Conservation (phyloP, 2,329 filamentous ascomycete genomes). For the Fusarium verrucosum region DNA sequence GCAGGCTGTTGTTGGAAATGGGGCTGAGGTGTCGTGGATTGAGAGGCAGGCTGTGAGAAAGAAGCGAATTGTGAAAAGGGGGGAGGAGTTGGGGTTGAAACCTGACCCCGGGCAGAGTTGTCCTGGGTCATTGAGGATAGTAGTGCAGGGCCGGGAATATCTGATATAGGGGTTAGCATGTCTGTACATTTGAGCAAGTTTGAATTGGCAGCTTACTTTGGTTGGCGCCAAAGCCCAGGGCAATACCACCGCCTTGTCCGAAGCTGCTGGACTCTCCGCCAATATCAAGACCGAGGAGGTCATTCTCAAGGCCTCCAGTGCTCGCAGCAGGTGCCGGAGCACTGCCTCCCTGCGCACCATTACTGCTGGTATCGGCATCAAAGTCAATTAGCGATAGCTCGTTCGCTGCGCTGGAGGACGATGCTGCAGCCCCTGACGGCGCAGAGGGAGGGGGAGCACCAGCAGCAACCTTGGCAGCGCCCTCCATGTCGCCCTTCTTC, state of each 20-base stretch:
- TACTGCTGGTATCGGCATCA: slow-evolving; percentile 67
- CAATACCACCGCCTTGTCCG: slow-evolving; percentile 81
- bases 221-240: slow-evolving; percentile 79
- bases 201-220: slow-evolving; percentile 61
- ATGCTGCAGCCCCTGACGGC: slow-evolving; percentile 71
- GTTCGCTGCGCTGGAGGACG: slow-evolving; percentile 56
- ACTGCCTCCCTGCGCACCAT: slow-evolving; percentile 49
- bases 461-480: slow-evolving; percentile 81
- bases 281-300: slow-evolving; percentile 88
- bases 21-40: slow-evolving; percentile 64
- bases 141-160: slow-evolving; percentile 70
- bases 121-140: slow-evolving; percentile 71
- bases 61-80: slow-evolving; percentile 65
- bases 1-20: slow-evolving; percentile 58
- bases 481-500: slow-evolving; percentile 93
- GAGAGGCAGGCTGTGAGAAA: slow-evolving; percentile 63
- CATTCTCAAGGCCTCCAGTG: slow-evolving; percentile 81
- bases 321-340: slow-evolving; percentile 51
- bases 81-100: slow-evolving; percentile 55
- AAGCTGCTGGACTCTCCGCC: slow-evolving; percentile 68
- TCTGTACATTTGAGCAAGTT: not conserved
- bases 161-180: slow-evolving; percentile 50
- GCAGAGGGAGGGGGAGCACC: slow-evolving; percentile 68
- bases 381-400: slow-evolving; percentile 96
- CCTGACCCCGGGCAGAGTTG: slow-evolving; percentile 63